Percentiles rank a stretch among this genome's conserved stretches.
Conservation (phyloP, 2,329 filamentous ascomycete genomes). For the Aspergillus ustus region DNA sequence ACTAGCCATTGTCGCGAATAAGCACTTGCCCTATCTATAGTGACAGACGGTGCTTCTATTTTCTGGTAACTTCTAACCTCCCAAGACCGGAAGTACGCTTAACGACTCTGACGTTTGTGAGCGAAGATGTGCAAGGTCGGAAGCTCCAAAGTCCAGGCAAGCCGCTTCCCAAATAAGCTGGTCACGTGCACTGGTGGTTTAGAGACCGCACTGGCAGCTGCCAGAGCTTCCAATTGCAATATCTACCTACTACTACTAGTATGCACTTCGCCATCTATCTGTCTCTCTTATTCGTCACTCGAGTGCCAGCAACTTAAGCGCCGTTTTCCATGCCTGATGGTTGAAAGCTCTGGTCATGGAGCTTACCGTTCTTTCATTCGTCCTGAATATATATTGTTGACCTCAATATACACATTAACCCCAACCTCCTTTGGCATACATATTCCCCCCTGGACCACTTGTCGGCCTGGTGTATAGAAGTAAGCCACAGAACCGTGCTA, state of each 20-base stretch:
- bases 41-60: not conserved
- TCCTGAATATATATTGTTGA: constrained; percentile 9
- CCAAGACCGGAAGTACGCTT: not conserved
- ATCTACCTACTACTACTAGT: too few relatives aligned
- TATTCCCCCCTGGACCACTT: not conserved
- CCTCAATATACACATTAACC: not conserved
- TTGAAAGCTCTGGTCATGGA: not conserved
- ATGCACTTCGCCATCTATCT: not conserved
- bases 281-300: not conserved
- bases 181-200: constrained; percentile 16
- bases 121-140: not conserved
- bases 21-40: not conserved
- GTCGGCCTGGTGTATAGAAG: not conserved
- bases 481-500: not conserved
- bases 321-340: constrained; percentile 5
- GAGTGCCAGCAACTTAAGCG: not conserved
- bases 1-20: constrained; percentile 34
- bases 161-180: constrained; percentile 21
- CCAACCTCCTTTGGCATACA: not conserved
- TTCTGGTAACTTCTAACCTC: too few relatives aligned
- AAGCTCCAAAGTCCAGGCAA: not conserved
- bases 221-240: not conserved
- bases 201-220: not conserved
- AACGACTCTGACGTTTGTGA: not conserved
- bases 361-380: constrained; percentile 15